Evolutionary conservation across 2,329 filamentous ascomycete species (phyloP).

Genomic region (Penicillium brevicompactum): DNA sequence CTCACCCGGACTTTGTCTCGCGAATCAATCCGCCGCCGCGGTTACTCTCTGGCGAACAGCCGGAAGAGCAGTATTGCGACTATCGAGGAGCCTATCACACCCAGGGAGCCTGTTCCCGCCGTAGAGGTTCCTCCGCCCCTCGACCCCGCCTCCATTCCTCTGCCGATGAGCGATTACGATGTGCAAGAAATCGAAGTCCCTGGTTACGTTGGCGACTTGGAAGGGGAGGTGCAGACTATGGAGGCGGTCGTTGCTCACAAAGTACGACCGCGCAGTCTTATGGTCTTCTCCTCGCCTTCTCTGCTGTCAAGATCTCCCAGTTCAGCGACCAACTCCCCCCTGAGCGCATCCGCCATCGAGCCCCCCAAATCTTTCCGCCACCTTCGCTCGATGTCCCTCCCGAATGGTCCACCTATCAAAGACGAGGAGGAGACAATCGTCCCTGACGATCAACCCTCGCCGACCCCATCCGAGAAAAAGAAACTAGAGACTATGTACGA

Average conservation of each 20-base stretch:
- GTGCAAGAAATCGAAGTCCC: constrained; percentile 74
- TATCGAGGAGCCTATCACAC: constrained; percentile 32
- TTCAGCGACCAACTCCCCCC: constrained; percentile 27
- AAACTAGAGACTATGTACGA: constrained; percentile 44
- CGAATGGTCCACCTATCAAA: constrained; percentile 37
- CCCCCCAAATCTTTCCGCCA: constrained; percentile 31
- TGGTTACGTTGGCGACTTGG: constrained; percentile 63
- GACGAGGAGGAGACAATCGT: constrained; percentile 15
- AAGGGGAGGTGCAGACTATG: constrained; percentile 55
- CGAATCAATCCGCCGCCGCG: constrained; percentile 42
- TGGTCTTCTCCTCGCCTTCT: constrained; percentile 41
- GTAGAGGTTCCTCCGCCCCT: constrained; percentile 17
- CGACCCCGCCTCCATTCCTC: constrained; percentile 34
- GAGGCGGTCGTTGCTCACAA: constrained; percentile 41
- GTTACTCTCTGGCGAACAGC: constrained; percentile 31
- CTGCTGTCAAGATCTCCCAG: constrained; percentile 30
- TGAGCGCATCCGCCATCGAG: constrained; percentile 25
- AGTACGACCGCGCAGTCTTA: constrained; percentile 46
- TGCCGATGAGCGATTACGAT: constrained; percentile 36
- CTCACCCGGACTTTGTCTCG: constrained; percentile 45
- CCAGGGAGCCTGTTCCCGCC: constrained; percentile 14
- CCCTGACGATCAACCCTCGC: constrained; percentile 22
- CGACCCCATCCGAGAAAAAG: constrained; percentile 30
- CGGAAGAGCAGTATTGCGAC: constrained; percentile 43
- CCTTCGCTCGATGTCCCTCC: constrained; percentile 54